phyloP scores from a whole-genome alignment of 306 rosid genomes.

The Crataegus laevigata region DNA sequence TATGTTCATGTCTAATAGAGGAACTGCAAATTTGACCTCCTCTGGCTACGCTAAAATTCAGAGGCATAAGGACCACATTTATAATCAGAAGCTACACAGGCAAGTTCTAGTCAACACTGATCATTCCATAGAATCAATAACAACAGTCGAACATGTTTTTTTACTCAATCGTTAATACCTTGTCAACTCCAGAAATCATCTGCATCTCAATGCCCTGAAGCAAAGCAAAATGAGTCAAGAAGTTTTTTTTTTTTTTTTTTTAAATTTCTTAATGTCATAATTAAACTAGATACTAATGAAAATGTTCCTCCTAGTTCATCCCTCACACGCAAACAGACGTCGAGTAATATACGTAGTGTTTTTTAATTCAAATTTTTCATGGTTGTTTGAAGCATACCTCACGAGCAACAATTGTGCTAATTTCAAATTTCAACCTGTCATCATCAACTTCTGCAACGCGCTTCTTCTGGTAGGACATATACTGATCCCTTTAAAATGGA shows the following conservation, averaged over 20 bases:
- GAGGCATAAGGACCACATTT: slow-evolving; percentile 45
- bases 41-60: slow-evolving; percentile 79
- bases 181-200: slow-evolving; percentile 48
- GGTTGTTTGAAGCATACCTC: slow-evolving; percentile 45
- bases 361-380: background rate
- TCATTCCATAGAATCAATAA: slow-evolving; percentile 4
- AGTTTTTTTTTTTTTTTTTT: too few relatives aligned
- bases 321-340: background rate
- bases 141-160: slow-evolving; percentile 14
- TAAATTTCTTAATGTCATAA: background rate
- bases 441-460: slow-evolving; percentile 75
- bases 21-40: slow-evolving; percentile 93
- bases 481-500: slow-evolving; percentile 53
- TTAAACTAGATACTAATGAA: background rate
- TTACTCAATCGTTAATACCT: slow-evolving; percentile 47
- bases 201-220: slow-evolving; percentile 95
- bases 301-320: background rate
- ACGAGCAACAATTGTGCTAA: slow-evolving; percentile 67
- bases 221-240: slow-evolving; percentile 14
- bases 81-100: slow-evolving; percentile 36
- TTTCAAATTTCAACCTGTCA: slow-evolving; percentile 80
- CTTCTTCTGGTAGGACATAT: slow-evolving; percentile 51
- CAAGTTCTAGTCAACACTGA: slow-evolving; percentile 1
- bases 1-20: slow-evolving; percentile 74
- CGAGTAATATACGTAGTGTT: background rate